Evolutionary conservation across 805 yeast species (phyloP), one percentile per base, ranked within the genome.

Genomic region (Metschnikowia lunata): DNA sequence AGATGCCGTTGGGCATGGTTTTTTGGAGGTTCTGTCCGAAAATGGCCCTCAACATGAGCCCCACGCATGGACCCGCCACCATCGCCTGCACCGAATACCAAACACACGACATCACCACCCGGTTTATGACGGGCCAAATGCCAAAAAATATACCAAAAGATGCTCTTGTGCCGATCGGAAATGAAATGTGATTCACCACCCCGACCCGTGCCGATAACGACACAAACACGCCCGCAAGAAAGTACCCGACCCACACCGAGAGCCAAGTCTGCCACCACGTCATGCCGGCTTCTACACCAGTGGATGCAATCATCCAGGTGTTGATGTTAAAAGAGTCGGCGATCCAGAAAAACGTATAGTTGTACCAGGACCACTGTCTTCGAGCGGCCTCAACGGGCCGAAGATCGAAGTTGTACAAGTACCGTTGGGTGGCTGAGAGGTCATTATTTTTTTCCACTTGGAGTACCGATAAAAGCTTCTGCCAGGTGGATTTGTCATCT

Each of bases 201-300:
- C 96, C 97, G 41, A 86, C 77, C 55, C 95, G 72, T 18, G 95
- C 85, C 14, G 85, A 74, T n/a, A 80, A 59, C 5, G 79, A 75
- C 30, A 89, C 83, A 54, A 88, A 86, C 1, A 75, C 53, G 49
- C 85, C 93, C 49, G 86, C 80, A 37, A 85, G 63, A 14, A 72
- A 58, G 62, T 88, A 88, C 7, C 96, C 96, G 13, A 88, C 50
- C 93, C 95, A 87, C 26, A 88, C 93, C 1, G 93, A 78, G 32
- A 88, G 66, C 95, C 96, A 88, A 10, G 85, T 81, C 59, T 83
- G 89, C 95, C 95, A 88, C 95, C 96, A 88, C 13, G 83, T 77
- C 64, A 88, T 67, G 18, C 81, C 79, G 42, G 74, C 71, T 45
- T 85, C 83, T 30, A 70, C 64, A 56, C 95, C 95, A 0, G 95